Conservation (phyloP, 23 red algal species). For the Rhodosorus marinus region DNA sequence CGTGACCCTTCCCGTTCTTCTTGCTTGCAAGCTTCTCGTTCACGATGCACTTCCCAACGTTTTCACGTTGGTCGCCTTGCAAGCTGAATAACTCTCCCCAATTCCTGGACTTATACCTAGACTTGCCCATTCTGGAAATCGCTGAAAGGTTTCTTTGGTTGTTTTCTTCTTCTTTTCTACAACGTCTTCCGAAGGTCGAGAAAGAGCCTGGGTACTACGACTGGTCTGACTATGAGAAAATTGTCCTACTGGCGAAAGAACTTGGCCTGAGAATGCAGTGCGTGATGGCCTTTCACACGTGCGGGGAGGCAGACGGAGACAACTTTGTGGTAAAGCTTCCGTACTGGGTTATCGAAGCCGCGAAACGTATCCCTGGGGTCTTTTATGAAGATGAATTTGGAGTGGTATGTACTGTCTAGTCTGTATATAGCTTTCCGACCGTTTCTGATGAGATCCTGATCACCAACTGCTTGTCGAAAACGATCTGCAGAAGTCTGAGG, state of each 20-base stretch:
- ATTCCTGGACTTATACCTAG: conserved; percentile 82
- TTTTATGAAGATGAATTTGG: too few relatives aligned
- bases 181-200: conserved; percentile 20
- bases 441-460: background rate
- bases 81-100: conserved; percentile 92
- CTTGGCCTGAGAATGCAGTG: conserved; percentile 26
- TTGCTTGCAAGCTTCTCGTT: conserved; percentile 94
- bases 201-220: conserved; percentile 29
- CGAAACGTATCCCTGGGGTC: too few relatives aligned
- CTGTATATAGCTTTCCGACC: too few relatives aligned
- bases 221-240: conserved; percentile 12
- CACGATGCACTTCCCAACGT: conserved; percentile 70
- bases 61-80: conserved; percentile 96
- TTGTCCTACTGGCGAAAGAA: conserved; percentile 4
- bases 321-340: conserved; percentile 34
- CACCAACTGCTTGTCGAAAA: background rate
- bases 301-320: conserved; percentile 74
- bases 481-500: background rate
- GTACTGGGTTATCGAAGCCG: conserved; percentile 28
- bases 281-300: conserved; percentile 33
- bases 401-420: too few relatives aligned
- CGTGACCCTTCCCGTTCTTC: conserved; percentile 94
- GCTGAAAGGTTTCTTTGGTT: too few relatives aligned
- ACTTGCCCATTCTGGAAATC: too few relatives aligned
- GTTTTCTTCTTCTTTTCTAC: too few relatives aligned